Evolutionary conservation across 169 alveolate genomes (phyloP).

Genomic region (Plasmodium yoelii): DNA sequence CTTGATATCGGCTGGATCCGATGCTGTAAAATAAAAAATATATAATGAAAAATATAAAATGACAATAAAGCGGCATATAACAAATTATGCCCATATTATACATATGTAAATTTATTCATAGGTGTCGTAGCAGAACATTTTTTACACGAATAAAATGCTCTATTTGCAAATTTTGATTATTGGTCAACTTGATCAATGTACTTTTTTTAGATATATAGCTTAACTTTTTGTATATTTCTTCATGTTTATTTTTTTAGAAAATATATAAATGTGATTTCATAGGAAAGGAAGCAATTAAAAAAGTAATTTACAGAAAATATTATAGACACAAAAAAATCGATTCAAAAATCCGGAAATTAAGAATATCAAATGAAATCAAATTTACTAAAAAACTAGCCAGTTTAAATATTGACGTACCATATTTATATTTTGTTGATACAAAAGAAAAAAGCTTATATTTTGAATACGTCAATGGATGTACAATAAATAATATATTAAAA

Average conservation of each 20-base stretch:
- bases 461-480: slow-evolving; percentile 82
- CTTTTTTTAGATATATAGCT: neutral
- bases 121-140: neutral
- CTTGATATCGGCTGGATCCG: slow-evolving; percentile 70
- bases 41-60: slow-evolving; percentile 27
- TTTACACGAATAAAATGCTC: neutral
- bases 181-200: too few relatives aligned
- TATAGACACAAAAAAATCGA: slow-evolving; percentile 83
- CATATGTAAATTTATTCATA: neutral
- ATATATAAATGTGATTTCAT: slow-evolving; percentile 59
- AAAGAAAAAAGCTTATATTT: slow-evolving; percentile 77
- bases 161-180: too few relatives aligned
- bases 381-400: slow-evolving; percentile 77
- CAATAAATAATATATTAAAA: slow-evolving; percentile 59
- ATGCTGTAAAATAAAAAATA: slow-evolving; percentile 37
- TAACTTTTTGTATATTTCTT: neutral
- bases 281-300: slow-evolving; percentile 80
- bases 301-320: slow-evolving; percentile 75
- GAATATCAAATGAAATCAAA: slow-evolving; percentile 81
- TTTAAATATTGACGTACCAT: slow-evolving; percentile 82
- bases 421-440: slow-evolving; percentile 80
- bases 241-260: slow-evolving; percentile 13
- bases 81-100: neutral
- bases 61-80: neutral
- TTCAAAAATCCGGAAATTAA: slow-evolving; percentile 71